A percentile compares a stretch with the other conserved stretches of the same genome.
These are phyloP conservation scores for Eucalyptus paniculata DNA, from an alignment of 345 rosid species.

Conservation along the genomic window DNA sequence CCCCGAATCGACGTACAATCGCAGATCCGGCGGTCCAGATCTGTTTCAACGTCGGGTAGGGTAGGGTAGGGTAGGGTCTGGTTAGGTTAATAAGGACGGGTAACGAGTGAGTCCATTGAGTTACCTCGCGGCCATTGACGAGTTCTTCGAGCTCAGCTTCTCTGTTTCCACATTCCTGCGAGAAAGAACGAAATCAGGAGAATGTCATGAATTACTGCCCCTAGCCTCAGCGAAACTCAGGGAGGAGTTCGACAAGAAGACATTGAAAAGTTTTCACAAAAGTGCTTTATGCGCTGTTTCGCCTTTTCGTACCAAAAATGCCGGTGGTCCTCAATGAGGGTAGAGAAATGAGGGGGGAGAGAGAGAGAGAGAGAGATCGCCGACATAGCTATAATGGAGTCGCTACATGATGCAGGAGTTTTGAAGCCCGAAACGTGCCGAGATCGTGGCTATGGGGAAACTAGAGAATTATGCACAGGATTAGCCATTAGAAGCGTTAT, in stretches of 20 bases:
- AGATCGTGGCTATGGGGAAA: not conserved
- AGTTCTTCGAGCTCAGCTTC: constrained; percentile 3
- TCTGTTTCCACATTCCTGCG: not conserved
- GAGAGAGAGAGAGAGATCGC: not conserved
- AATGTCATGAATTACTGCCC: not conserved
- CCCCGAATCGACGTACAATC: not conserved
- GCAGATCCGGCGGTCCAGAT: not conserved
- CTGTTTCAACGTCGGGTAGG: not conserved
- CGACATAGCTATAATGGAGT: not conserved
- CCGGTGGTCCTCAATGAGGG: not conserved
- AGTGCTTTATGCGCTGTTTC: not conserved
- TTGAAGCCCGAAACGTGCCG: not conserved
- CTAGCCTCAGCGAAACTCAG: not conserved
- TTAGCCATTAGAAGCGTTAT: not conserved
- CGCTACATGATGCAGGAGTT: not conserved
- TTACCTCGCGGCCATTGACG: constrained; percentile 14
- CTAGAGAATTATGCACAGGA: not conserved
- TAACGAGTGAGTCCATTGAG: not conserved
- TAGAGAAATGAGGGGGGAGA: not conserved
- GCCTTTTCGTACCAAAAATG: not conserved
- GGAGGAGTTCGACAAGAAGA: not conserved
- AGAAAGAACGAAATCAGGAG: not conserved
- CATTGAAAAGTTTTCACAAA: not conserved
- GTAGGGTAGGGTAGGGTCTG: not conserved
- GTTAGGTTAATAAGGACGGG: not conserved